Evolutionary conservation across 2,329 filamentous ascomycete species (phyloP).

Genomic region (Fusarium penzigii): DNA sequence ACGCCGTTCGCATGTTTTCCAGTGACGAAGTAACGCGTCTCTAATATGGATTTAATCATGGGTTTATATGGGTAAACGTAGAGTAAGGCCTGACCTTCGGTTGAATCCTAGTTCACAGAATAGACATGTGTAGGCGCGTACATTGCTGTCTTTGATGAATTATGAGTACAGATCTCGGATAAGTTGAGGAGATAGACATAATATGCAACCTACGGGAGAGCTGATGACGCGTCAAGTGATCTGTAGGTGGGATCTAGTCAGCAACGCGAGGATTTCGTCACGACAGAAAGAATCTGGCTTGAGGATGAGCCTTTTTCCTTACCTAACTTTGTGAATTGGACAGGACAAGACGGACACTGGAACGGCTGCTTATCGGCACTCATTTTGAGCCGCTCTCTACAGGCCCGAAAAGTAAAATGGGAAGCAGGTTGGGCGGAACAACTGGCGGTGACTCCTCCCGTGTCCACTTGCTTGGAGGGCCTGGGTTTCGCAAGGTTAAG

Average conservation of each 20-base stretch:
- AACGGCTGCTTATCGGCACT: background rate
- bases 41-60: background rate
- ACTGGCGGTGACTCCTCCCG: too few relatives aligned
- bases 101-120: constrained; percentile 9
- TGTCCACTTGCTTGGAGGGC: too few relatives aligned
- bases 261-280: background rate
- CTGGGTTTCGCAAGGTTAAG: too few relatives aligned
- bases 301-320: too few relatives aligned
- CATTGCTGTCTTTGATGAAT: background rate
- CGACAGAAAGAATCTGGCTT: too few relatives aligned
- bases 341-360: background rate
- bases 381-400: too few relatives aligned
- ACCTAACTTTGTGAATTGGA: background rate
- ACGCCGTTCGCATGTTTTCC: background rate
- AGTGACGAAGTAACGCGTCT: constrained; percentile 9
- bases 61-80: background rate
- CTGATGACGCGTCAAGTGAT: background rate
- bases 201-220: background rate
- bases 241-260: background rate
- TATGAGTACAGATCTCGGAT: background rate
- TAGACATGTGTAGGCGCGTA: background rate
- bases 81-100: constrained; percentile 4
- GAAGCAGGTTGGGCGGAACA: too few relatives aligned
- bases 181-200: background rate
- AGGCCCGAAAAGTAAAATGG: too few relatives aligned